Base-by-base conservation (phyloP, 1,284 basidiomycete species). In the Grifola frondosa region DNA sequence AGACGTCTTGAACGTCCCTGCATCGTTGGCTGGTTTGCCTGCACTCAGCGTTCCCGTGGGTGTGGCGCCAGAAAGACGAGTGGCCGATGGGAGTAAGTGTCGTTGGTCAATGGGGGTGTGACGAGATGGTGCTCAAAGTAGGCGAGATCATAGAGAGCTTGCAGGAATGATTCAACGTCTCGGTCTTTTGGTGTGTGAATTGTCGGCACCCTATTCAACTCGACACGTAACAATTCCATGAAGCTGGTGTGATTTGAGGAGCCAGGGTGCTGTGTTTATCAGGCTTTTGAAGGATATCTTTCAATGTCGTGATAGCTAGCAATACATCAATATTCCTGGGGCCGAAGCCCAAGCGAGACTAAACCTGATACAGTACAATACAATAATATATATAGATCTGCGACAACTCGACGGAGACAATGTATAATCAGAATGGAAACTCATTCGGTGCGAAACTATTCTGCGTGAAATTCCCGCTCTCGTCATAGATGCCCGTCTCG, bases 1-100 rank as follows among this genome's bases (percentile, higher is more conserved):
- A 60, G 96, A 99, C 54, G 78, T 97, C 4, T 69, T 99, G 52
- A 97, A 93, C 0, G 91, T 96, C 0, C 91, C 94, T 1, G 92
- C 93, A 2, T 93, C 88, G 2, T 70, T 99, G 25, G 93, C 91
- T 0, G 94, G 95, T 0, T 56, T 98, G 20, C 94, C 95, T 0
- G 88, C 86, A 0, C 58, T 97, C 35, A 86, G 75, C 37, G 76
- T 97, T 1, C 93, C 95, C 0, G 73, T 75, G 3, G 70, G 68
- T 0, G 21, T 53, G 0, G 74, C 63, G 15, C 60, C 62, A 1
- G 80, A n/a, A n/a, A n/a, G n/a, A 86, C 49, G 83, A 80, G 1
- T 94, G 90, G 89, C 94, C 94, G 0, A 73, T 96, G 0, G 95
- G 95, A 0, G 71, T 92, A 22, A 92, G 88, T 49, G 57, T 97